Evolutionary conservation across 2,329 filamentous ascomycete species (phyloP), one percentile per base, ranked within the genome.

Genomic region (Penicillium hesseltinei): DNA sequence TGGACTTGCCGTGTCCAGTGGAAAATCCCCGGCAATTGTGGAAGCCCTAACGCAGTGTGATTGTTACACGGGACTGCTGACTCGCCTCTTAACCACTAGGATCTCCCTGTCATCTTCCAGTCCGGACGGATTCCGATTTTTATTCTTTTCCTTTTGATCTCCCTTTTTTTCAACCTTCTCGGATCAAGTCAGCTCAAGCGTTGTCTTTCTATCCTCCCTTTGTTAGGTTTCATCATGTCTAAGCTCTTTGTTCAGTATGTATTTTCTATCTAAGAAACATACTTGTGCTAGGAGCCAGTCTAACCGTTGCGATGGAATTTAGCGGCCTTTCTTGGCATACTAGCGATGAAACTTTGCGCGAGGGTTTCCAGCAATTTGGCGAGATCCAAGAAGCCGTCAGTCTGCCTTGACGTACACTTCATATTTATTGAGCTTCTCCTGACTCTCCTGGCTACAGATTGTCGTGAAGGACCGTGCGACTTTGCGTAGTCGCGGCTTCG

Each of bases 311-410:
- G 23, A 44, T 51, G 21, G 29, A 21, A 17, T 36, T 56, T 52
- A 96, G 93, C 73, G 94, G 94, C 84, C 91, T 99, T 68, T 91
- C 94, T 71, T 99, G 94, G 94, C 92, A 97, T 81, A 99, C 94
- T 64, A 92, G 95, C 77, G 93, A 97, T 78, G 79, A 80, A 44
- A 92, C 90, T 66, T 82, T 99, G 65, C 89, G 90, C 72, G 81
- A 88, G 73, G 96, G 96, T 78, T 99, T 99, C 76, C 88, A 93
- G 76, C 88, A 94, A 76, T 97, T 91, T 73, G 93, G 93, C 60
- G 81, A 82, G 42, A 89, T 99, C 66, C 92, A 97, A 75, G 93
- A 99, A 86, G 94, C 94, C 69, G 94, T 97, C 85, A 78, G 91
- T 89, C 21, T 29, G 51, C 50, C 57, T 51, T 48, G 25, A 36